Base-by-base conservation (phyloP, 2,329 filamentous ascomycete species). In the Claviceps africana region DNA sequence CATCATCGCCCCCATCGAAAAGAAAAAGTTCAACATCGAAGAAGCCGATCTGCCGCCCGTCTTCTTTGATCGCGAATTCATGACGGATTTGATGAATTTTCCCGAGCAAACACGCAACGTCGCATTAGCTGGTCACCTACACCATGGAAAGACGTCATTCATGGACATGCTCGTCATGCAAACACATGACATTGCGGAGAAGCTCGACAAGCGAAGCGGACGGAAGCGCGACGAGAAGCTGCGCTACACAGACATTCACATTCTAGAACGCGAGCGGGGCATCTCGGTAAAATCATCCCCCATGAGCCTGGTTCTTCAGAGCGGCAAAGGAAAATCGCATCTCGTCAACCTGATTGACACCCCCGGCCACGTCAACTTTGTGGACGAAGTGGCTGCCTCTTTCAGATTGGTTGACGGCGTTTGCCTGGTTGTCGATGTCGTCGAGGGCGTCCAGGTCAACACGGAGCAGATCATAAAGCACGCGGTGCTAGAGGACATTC, bases 391-490 rank as follows among this genome's bases (percentile, higher is more conserved):
- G 39, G 93, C 93, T 9, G 83, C 89, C 4, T 85, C 89, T 1
- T 73, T 95, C 61, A 82, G 93, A 43, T 71, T 98, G 50, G 90
- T 86, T 4, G 93, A 98, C 64, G 93, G 93, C 54, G 82, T 97
- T 25, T 91, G 94, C 50, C 72, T 98, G 48, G 85, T 98, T 15
- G 90, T 98, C 17, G 93, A 98, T 65, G 88, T 96, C 22, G 88
- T 98, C 1, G 93, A 98, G 67, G 93, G 93, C n/a, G 90, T 98
- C n/a, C 93, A 97, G 70, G 79, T 93, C 61, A 95, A 95, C 67
- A 95, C 93, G 0, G 91, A 98, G 70, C 87, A 96, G 66, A 90
- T 95, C 61, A 96, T 98, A 71, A 95, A 88, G 70, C 88, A 98
- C 67, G 90, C 90, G 2, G 85, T 96, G 3, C 75, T 95, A 30